Evolutionary conservation across 75 land plant species (phyloP).

Genomic region (Pinus tabuliformis): DNA sequence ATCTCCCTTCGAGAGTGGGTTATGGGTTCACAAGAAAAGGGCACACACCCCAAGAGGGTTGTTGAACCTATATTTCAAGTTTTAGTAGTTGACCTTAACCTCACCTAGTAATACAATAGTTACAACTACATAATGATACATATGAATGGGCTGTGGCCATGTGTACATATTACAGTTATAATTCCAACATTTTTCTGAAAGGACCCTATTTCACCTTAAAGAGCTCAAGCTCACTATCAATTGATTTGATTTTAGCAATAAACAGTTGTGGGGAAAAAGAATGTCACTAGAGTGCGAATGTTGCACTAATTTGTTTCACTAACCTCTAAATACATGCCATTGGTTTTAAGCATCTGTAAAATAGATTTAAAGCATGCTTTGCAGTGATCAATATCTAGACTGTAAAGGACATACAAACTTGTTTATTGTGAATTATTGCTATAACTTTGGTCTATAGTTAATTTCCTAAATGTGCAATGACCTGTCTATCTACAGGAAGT

Average conservation of each 20-base stretch:
- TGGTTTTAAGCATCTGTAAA: background rate
- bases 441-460: background rate
- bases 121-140: too few relatives aligned
- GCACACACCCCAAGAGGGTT: too few relatives aligned
- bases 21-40: too few relatives aligned
- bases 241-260: background rate
- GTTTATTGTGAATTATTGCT: background rate
- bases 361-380: background rate
- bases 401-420: background rate
- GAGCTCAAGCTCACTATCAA: background rate
- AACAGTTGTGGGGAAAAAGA: background rate
- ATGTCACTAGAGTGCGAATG: background rate
- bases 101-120: too few relatives aligned
- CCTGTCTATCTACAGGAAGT: conserved; percentile 63
- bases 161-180: too few relatives aligned
- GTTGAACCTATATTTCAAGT: too few relatives aligned
- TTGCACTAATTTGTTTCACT: background rate
- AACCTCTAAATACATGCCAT: background rate
- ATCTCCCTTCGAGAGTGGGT: too few relatives aligned
- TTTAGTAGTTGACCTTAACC: too few relatives aligned
- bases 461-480: background rate
- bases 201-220: background rate
- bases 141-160: too few relatives aligned
- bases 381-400: too few relatives aligned
- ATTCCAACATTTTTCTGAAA: background rate